Evolutionary conservation across 169 alveolate genomes (phyloP).

Genomic region (Perkinsus olseni): DNA sequence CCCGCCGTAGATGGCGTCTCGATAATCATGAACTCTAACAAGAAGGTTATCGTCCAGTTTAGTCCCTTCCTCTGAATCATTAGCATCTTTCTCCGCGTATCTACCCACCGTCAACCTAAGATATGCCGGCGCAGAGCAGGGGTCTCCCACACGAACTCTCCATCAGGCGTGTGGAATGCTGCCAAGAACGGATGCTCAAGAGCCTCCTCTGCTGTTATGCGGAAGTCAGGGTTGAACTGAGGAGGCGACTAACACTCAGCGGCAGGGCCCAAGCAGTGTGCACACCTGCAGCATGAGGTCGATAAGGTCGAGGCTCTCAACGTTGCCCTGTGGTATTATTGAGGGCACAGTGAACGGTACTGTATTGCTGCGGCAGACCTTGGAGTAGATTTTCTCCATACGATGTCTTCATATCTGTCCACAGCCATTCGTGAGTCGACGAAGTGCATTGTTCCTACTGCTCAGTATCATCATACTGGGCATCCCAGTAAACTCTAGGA

Average conservation of each 20-base stretch:
- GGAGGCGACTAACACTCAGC: not conserved
- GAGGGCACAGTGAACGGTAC: not conserved
- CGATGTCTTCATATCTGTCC: not conserved
- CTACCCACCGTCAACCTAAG: not conserved
- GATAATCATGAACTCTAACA: not conserved
- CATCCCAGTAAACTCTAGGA: not conserved
- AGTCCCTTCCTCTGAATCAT: not conserved
- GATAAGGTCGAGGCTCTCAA: not conserved
- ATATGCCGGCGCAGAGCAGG: too few species aligned
- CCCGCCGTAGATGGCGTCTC: not conserved
- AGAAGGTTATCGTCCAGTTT: not conserved
- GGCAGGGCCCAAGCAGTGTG: not conserved
- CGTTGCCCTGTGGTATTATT: not conserved
- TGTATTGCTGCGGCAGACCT: not conserved
- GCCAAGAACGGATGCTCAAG: conserved; percentile 47
- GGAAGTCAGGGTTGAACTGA: conserved; percentile 45
- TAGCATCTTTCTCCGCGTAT: not conserved
- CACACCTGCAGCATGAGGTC: not conserved
- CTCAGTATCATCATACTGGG: not conserved
- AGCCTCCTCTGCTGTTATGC: conserved; percentile 46
- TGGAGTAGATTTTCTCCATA: not conserved
- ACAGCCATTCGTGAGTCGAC: not conserved
- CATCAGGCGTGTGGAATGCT: conserved; percentile 38
- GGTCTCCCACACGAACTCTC: not conserved
- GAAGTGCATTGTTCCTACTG: not conserved